phyloP scores from a whole-genome alignment of 2,329 filamentous ascomycete genomes.

The Colletotrichum coccodes region DNA sequence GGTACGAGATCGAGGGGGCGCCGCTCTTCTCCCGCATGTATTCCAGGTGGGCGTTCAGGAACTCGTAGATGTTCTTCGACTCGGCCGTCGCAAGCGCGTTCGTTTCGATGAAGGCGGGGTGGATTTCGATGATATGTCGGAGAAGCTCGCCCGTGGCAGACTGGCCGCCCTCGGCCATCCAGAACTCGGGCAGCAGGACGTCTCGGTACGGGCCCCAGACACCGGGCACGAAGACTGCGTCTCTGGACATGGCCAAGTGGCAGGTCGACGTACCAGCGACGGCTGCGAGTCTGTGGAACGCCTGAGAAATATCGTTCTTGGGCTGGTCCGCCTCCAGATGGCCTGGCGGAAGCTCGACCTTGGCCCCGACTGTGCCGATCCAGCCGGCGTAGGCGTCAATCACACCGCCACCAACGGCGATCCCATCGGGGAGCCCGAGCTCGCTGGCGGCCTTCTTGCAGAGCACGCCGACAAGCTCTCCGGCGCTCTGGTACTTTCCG shows the following conservation, averaged over 20 bases:
- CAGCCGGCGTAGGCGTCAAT: conserved; percentile 99
- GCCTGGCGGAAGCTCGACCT: conserved; percentile 71
- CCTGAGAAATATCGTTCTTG: conserved; percentile 89
- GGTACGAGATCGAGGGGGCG: conserved; percentile 83
- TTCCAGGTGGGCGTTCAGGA: conserved; percentile 87
- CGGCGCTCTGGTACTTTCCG: conserved; percentile 89
- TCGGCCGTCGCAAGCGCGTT: conserved; percentile 81
- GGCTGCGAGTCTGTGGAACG: conserved; percentile 90
- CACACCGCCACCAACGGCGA: conserved; percentile 94
- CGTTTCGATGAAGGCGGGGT: conserved; percentile 88
- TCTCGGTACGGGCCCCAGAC: conserved; percentile 98
- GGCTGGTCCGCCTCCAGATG: conserved; percentile 74
- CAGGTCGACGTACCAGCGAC: conserved; percentile 98
- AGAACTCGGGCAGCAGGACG: conserved; percentile 89
- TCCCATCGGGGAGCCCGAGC: conserved; percentile 85
- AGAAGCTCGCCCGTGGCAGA: conserved; percentile 95
- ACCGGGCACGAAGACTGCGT: conserved; percentile 92
- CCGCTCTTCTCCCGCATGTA: conserved; percentile 75
- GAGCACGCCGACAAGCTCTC: conserved; percentile 87
- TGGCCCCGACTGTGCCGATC: conserved; percentile 98
- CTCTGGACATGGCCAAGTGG: conserved; percentile 93
- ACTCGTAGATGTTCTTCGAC: conserved; percentile 93
- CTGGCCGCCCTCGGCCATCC: conserved; percentile 98
- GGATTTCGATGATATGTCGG: conserved; percentile 94
- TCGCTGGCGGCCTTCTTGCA: conserved; percentile 85